Base-by-base conservation (phyloP, 805 yeast species). In the Candida tibetensis region DNA sequence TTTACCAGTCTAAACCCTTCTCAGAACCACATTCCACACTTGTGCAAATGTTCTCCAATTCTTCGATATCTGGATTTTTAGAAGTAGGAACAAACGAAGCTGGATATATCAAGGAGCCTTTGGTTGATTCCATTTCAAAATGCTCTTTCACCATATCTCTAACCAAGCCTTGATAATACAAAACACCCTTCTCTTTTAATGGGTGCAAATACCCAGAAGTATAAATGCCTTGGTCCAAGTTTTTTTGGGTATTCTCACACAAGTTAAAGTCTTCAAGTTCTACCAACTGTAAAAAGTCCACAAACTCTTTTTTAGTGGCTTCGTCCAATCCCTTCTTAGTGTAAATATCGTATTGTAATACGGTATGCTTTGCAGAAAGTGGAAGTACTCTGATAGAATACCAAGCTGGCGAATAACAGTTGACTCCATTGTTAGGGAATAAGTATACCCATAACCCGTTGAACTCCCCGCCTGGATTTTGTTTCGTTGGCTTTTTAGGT, bases 371-470 rank as follows among this genome's bases (percentile, higher is more conserved):
- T 15, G 82, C 76, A 25, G 71, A 52, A 14, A 74, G 56, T 22
- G 84, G 84, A 42, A 77, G 60, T 3, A 78, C 82, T 49, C 82
- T 64, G 46, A 78, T 77, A 6, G 80, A 71, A 57, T 78, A 78
- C 79, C 81, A 78, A 7, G 82, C 82, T 48, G 83, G 82, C 0
- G 82, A 77, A 52, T 78, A 78, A 51, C 84, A 78, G 58, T 78
- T 78, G 54, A 78, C 57, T 31, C 83, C 83, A 52, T 76, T 76
- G 33, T 70, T 74, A 40, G 84, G 84, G 65, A 66, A 78, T 42
- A 76, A 58, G 55, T 78, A 78, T 42, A 78, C 72, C 83, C 83
- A 78, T 53, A 78, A 63, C 9, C 82, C 83, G 52, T 78, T 75
- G 60, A 74, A 75, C 7, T 69, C 74, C 43, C 84, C 84, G 41